Evolutionary conservation across 1,139 yeast species (phyloP).

Genomic region (Geotrichum carabidarum): DNA sequence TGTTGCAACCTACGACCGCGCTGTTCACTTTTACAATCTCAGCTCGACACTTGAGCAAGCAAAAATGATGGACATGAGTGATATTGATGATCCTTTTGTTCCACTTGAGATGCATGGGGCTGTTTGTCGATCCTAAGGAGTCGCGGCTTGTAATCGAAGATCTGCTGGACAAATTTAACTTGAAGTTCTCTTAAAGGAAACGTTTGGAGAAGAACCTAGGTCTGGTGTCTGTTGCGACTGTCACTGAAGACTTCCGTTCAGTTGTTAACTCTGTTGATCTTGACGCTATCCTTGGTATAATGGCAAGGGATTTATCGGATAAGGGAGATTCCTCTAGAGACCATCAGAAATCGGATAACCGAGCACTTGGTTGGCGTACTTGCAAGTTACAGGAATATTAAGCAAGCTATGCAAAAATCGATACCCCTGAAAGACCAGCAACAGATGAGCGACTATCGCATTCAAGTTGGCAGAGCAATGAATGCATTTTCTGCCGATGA

Average conservation of each 20-base stretch:
- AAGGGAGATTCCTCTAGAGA: conserved; percentile 51
- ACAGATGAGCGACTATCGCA: conserved; percentile 45
- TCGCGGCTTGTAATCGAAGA: conserved; percentile 60
- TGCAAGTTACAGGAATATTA: conserved; percentile 61
- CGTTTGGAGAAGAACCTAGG: conserved; percentile 60
- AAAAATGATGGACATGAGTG: conserved; percentile 64
- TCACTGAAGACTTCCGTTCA: conserved; percentile 66
- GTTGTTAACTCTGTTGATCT: conserved; percentile 81
- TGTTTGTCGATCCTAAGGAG: conserved; percentile 74
- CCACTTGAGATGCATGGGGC: conserved; percentile 75
- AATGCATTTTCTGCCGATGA: conserved; percentile 54
- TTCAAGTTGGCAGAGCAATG: conserved; percentile 54
- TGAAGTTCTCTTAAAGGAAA: conserved; percentile 46
- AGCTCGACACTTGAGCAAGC: conserved; percentile 52
- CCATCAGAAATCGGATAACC: conserved; percentile 59
- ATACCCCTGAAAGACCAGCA: conserved; percentile 51
- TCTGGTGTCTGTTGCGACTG: conserved; percentile 81
- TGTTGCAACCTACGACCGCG: conserved; percentile 71
- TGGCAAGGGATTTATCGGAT: conserved; percentile 65
- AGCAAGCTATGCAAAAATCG: conserved; percentile 63
- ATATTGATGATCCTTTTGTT: conserved; percentile 72
- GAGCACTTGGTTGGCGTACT: conserved; percentile 66
- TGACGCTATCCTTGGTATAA: conserved; percentile 68
- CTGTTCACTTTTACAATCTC: conserved; percentile 70
- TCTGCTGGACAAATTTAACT: conserved; percentile 60